A percentile compares a stretch with the other conserved stretches of the same genome.
Conservation (phyloP, 2,329 filamentous ascomycete species). For the Diaporthe vexans region DNA sequence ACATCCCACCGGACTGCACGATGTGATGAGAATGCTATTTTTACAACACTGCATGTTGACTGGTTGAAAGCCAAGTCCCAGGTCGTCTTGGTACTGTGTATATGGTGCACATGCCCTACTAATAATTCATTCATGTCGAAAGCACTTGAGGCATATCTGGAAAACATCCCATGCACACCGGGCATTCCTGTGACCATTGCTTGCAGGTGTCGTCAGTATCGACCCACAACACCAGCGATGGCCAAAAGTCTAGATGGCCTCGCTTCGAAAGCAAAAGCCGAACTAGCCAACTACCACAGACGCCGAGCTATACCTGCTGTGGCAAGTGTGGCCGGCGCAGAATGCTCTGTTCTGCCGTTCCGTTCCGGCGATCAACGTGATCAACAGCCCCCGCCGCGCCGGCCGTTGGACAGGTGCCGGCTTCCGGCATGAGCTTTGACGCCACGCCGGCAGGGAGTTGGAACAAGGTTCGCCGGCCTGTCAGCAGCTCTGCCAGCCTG, state of each 20-base stretch:
- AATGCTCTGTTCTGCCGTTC: conserved; percentile 11
- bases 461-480: background rate
- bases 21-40: conserved; percentile 32
- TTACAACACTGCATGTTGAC: conserved; percentile 21
- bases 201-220: background rate
- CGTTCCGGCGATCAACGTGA: conserved; percentile 13
- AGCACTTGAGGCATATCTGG: too few species aligned
- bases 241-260: background rate
- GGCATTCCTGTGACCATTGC: background rate
- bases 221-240: background rate
- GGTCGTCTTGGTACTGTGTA: background rate
- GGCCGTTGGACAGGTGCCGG: conserved; percentile 14
- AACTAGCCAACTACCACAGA: background rate
- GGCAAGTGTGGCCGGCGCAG: background rate
- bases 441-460: background rate
- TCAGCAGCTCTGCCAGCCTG: too few species aligned
- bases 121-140: too few species aligned
- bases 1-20: conserved; percentile 9
- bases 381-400: background rate
- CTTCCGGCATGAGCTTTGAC: background rate
- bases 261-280: background rate
- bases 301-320: conserved; percentile 15
- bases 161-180: background rate
- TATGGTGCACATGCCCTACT: background rate
- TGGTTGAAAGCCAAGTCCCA: background rate